These are phyloP conservation scores for Macrotyloma uniflorum DNA, from an alignment of 306 rosid genomes.

Conservation along the genomic window DNA sequence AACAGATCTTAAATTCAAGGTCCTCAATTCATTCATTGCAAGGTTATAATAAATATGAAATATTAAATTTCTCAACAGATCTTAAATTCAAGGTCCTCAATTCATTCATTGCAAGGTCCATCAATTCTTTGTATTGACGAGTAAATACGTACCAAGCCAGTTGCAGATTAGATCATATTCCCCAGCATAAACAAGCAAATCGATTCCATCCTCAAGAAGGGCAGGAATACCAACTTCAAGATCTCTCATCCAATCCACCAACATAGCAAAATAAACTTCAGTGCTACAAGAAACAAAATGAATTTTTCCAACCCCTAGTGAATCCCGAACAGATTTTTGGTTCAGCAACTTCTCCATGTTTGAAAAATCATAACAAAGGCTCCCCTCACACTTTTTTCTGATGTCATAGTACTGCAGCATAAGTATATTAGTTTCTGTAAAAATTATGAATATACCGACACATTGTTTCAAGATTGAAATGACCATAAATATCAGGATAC, in stretches of 20 bases:
- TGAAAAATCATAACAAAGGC: conserved; percentile 92
- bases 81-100: conserved; percentile 17
- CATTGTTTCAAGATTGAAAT: conserved; percentile 27
- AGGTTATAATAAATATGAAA: conserved; percentile 23
- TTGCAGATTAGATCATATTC: conserved; percentile 97
- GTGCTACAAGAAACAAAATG: conserved; percentile 88
- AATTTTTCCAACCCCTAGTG: conserved; percentile 85
- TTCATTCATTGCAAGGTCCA: not conserved
- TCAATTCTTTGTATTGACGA: not conserved
- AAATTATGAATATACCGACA: conserved; percentile 10
- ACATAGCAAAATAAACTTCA: conserved; percentile 74
- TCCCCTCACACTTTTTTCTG: conserved; percentile 83
- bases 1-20: conserved; percentile 11
- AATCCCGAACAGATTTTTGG: conserved; percentile 65
- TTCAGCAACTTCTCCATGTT: conserved; percentile 86
- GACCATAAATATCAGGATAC: conserved; percentile 5
- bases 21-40: conserved; percentile 25
- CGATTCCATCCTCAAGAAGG: conserved; percentile 89
- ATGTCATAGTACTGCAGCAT: conserved; percentile 81
- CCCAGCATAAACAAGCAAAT: conserved; percentile 86
- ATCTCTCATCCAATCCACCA: conserved; percentile 92
- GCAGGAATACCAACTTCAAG: conserved; percentile 88
- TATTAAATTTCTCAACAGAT: conserved; percentile 19
- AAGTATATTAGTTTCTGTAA: conserved; percentile 29
- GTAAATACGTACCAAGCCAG: conserved; percentile 77